Base-by-base conservation (phyloP, 1,139 yeast species). In the Saccharomycopsis phalli region DNA sequence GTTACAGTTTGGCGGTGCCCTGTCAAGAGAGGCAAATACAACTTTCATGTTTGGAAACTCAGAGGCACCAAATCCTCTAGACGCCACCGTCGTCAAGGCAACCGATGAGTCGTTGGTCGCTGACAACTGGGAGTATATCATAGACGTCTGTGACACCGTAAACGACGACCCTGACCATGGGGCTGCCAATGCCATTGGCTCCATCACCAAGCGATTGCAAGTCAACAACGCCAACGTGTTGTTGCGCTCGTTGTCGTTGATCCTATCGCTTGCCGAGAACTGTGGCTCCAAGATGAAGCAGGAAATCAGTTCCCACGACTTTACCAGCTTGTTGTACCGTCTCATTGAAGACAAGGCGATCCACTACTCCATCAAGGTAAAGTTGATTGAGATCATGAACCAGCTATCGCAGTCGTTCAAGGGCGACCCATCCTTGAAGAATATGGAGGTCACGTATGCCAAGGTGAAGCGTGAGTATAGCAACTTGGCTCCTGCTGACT, bases 111-210 rank as follows among this genome's bases (percentile, higher is more conserved):
- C 81, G n/a, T 65, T 86, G 34, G 76, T 88, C 2, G 62, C 75
- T 6, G 97, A 88, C 55, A 84, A 91, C 61, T 88, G 95, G 93
- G 82, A 78, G 51, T 72, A 68, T 49, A 78, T 84, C 36, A 63
- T 91, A 23, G 91, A 80, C 47, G 94, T 81, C 1, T 87, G 95
- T 52, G 96, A 91, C 55, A 62, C 68, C 35, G 84, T 91, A 27
- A 75, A 77, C 44, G 66, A 69, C 4, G 79, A 81, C 51, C 93
- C 95, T 0, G 91, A 81, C 19, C 29, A 55, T 11, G 62, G 66
- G 36, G 70, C 81, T 19, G 66, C 65, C 43, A 64, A 66, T 31
- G 79, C 84, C 1, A 66, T 80, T 14, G 53, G 58, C 20, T 56
- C 67, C 2, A 60, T 87, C 17, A 66, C 69, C 37, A 59, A 65